phyloP scores from a whole-genome alignment of 169 alveolate species.

The Cryptosporidium muris region DNA sequence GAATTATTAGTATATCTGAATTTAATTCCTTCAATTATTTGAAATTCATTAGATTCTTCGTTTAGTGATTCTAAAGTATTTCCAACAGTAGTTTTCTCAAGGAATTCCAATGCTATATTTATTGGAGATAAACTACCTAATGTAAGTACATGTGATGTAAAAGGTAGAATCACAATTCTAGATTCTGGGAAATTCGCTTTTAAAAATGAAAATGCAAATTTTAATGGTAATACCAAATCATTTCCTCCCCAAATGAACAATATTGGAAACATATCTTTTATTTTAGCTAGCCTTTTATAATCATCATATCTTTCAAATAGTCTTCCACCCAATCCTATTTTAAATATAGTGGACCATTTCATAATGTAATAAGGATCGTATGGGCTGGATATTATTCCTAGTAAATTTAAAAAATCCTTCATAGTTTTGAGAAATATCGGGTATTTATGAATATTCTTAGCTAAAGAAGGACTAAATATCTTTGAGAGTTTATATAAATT shows the following conservation, averaged over 20 bases:
- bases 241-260: conserved; percentile 44
- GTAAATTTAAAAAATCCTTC: not conserved
- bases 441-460: not conserved
- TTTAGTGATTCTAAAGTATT: not conserved
- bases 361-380: not conserved
- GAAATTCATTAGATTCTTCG: not conserved
- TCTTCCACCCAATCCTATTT: conserved; percentile 6
- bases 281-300: conserved; percentile 1
- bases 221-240: conserved; percentile 16
- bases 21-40: no score
- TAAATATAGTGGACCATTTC: not conserved
- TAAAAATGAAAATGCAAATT: conserved; percentile 25
- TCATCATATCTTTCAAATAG: conserved; percentile 17
- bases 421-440: conserved; percentile 3
- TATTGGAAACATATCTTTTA: not conserved
- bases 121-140: conserved; percentile 1
- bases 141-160: conserved; percentile 6
- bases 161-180: conserved; percentile 38
- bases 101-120: not conserved
- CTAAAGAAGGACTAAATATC: not conserved
- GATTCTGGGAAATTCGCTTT: not conserved
- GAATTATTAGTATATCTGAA: no score
- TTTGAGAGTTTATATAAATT: conserved; percentile 8
- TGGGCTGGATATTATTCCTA: not conserved
- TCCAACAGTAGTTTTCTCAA: not conserved